Percentiles rank a stretch among this genome's conserved stretches.
phyloP scores from a whole-genome alignment of 257 asterid species.

The Leonotis leonurus region DNA sequence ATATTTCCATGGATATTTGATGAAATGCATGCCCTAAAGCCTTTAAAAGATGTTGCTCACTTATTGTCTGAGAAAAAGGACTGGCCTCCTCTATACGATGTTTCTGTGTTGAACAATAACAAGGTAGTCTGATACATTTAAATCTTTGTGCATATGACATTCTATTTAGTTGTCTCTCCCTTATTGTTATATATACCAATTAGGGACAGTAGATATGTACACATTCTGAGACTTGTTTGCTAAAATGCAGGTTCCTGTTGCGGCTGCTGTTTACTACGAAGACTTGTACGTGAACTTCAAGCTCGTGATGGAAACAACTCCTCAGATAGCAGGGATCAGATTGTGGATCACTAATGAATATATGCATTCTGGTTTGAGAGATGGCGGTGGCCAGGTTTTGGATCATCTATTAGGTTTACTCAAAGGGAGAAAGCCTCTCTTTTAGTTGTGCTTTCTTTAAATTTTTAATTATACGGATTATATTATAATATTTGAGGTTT shows the following conservation, averaged over 20 bases:
- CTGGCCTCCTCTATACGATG: conserved; percentile 84
- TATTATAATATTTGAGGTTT: too few relatives aligned
- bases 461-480: too few relatives aligned
- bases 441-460: conserved; percentile 1
- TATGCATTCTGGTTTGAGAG: conserved; percentile 96
- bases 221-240: neutral
- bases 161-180: neutral
- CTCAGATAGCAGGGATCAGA: conserved; percentile 69
- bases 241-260: conserved; percentile 69
- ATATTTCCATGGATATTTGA: conserved; percentile 92
- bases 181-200: neutral
- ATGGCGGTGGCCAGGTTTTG: conserved; percentile 62
- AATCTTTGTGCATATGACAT: neutral
- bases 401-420: conserved; percentile 73
- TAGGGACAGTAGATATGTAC: too few relatives aligned
- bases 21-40: conserved; percentile 76
- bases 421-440: conserved; percentile 81
- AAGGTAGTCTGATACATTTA: conserved; percentile 40
- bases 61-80: conserved; percentile 75
- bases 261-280: conserved; percentile 90
- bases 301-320: conserved; percentile 72
- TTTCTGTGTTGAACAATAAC: conserved; percentile 46
- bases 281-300: conserved; percentile 89
- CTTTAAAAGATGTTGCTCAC: conserved; percentile 66
- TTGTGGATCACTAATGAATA: conserved; percentile 88